These are phyloP conservation scores for Neonothopanus nambi DNA, from an alignment of 1,284 basidiomycete genomes.

Conservation along the genomic window DNA sequence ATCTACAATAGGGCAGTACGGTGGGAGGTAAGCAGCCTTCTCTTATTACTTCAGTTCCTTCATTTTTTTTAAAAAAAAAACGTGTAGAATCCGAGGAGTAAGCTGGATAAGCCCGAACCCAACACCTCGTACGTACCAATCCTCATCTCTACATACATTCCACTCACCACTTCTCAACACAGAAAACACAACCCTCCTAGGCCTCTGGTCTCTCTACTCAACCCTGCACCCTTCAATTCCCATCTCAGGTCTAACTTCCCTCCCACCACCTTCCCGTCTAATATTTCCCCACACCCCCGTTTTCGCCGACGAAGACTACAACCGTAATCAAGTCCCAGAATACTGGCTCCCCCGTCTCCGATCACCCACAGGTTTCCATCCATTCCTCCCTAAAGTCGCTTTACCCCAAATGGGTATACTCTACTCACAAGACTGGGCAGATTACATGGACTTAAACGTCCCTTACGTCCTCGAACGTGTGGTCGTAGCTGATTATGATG, in stretches of 20 bases:
- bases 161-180: constrained; percentile 13
- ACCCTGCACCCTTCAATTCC: constrained; percentile 60
- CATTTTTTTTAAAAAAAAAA: too few species aligned
- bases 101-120: constrained; percentile 56
- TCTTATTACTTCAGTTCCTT: background rate
- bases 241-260: constrained; percentile 45
- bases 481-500: constrained; percentile 74
- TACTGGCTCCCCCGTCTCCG: constrained; percentile 45
- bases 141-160: background rate
- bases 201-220: constrained; percentile 79
- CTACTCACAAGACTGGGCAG: constrained; percentile 75
- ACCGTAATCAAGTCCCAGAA: constrained; percentile 36
- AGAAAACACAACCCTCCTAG: constrained; percentile 75
- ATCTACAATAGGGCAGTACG: constrained; percentile 51
- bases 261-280: constrained; percentile 70
- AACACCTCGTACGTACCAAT: constrained; percentile 41
- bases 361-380: constrained; percentile 60
- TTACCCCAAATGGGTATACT: constrained; percentile 72
- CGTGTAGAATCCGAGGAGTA: constrained; percentile 50
- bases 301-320: constrained; percentile 54
- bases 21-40: constrained; percentile 48
- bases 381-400: constrained; percentile 62
- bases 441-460: constrained; percentile 64
- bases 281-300: constrained; percentile 68
- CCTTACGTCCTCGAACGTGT: constrained; percentile 77